Evolutionary conservation across 1,284 basidiomycete genomes (phyloP), one percentile per base, ranked within the genome.

Genomic region (Dichomitus squalens): DNA sequence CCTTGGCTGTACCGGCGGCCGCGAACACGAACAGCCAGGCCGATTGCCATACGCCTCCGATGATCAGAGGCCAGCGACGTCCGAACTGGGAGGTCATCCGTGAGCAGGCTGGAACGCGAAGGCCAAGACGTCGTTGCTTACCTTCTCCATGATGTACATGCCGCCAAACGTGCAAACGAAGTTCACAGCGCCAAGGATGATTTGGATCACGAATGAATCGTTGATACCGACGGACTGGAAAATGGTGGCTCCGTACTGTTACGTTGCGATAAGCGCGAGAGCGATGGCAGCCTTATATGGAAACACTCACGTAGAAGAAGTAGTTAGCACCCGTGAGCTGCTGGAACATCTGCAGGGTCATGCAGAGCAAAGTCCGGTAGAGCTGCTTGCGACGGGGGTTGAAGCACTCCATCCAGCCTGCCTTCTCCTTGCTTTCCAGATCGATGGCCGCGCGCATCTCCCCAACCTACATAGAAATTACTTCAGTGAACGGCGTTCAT

Each of bases 1-100:
- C 76, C 57, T 82, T 80, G 0, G 84, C 85, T 0, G 86, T 89
- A 27, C 90, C 91, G 2, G 87, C 90, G 6, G 85, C 81, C 0
- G 89, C 90, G 67, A 90, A 93, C 20, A 91, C 83, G 66, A 92
- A 87, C 18, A 93, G 76, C 90, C 91, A 93, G 7, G 75, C 72
- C 0, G 83, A 79, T 68, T 92, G 88, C 90, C 90, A 90, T 1
- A 88, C 53, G 8, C 87, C 88, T 27, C 88, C 89, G 44, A 83
- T 64, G 52, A 91, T 88, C 44, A 91, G 76, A 0, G 87, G 88
- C 40, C 66, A 58, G 7, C 86, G 77, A 52, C 87, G 79, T 11
- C 87, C 87, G 67, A 82, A 88, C 79, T 85, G 61, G 11, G 53
- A 27, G 49, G 35, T 43, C 31, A n/a, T 14, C 31, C 49, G 40